Evolutionary conservation across 1,284 basidiomycete species (phyloP), one percentile per base, ranked within the genome.

Genomic region (Ustilago curta): DNA sequence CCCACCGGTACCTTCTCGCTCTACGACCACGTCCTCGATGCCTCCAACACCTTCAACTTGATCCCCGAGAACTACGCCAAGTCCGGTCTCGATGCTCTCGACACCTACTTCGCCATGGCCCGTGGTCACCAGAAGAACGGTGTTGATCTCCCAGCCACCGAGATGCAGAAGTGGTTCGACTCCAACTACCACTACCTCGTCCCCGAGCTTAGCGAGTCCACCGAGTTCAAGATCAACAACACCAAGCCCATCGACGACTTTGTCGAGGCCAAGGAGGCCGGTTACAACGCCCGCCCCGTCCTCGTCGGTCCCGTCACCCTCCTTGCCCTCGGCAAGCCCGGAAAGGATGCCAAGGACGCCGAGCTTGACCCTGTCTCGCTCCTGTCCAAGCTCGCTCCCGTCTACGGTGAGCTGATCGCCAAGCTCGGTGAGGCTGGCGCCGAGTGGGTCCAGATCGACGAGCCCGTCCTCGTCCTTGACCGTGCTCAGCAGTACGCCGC

Each of bases 101-200:
- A 99, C 88, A 91, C 95, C 85, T 97, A 94, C 88, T 85, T 85
- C 53, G 84, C 97, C 82, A 95, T 99, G 93, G 97, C 95, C 74
- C 97, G 97, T 88, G 97, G 97, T 72, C 94, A 95, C 85, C 97
- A 99, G 88, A 90, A 87, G 85, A 86, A 91, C 71, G 92, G 90
- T 72, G 94, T 99, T 82, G 97, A 99, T 88, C 93, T 98, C 73
- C 94, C 94, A 57, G 96, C 96, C 59, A 95, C 91, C 80, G 96
- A 98, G 89, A 99, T 98, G 96, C 97, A 97, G 90, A 97, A 97
- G 88, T 97, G 95, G 94, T 99, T 98, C 87, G 96, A 99, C 88
- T 97, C 95, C 63, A 99, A 99, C 91, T 99, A 99, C 89, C 97
- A 99, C 89, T 96, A 92, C 85, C 94, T 99, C 87, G 96, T 98